Conservation (phyloP, 2,329 filamentous ascomycete species). For the Rutstroemia sydowiana region DNA sequence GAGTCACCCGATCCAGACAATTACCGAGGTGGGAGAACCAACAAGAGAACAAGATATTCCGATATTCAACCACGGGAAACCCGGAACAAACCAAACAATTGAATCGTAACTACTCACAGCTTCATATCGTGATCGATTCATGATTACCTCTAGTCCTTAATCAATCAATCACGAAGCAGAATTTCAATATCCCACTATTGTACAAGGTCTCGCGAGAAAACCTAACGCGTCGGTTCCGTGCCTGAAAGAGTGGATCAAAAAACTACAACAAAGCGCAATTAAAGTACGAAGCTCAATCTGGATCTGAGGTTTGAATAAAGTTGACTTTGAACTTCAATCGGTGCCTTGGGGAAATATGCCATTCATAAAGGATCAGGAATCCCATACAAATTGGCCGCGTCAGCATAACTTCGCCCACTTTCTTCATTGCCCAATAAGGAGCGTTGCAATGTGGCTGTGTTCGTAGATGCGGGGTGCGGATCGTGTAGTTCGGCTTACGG, state of each 20-base stretch:
- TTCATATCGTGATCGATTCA: constrained; percentile 24
- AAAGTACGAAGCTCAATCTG: no score
- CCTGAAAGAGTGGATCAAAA: not conserved
- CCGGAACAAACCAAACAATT: not conserved
- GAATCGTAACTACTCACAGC: constrained; percentile 15
- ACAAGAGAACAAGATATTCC: not conserved
- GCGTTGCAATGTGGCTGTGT: not conserved
- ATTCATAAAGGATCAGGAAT: constrained; percentile 6
- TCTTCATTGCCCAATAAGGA: not conserved
- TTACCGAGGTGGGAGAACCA: not conserved
- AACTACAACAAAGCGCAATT: no score
- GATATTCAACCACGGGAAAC: not conserved
- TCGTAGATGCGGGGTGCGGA: not conserved
- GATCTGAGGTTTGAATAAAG: no score
- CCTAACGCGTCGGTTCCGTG: not conserved
- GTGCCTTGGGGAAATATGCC: constrained; percentile 4
- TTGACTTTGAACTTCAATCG: not conserved
- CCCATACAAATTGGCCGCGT: not conserved
- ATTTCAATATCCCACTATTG: no score
- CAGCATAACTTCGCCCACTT: not conserved
- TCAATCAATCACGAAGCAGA: no score
- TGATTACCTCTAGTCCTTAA: not conserved
- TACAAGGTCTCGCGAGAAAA: not conserved
- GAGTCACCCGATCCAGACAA: no score
- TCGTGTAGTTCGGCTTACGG: not conserved